Evolutionary conservation across 1,284 basidiomycete genomes (phyloP), one percentile per base, ranked within the genome.

Genomic region (Acaromyces ingoldii): DNA sequence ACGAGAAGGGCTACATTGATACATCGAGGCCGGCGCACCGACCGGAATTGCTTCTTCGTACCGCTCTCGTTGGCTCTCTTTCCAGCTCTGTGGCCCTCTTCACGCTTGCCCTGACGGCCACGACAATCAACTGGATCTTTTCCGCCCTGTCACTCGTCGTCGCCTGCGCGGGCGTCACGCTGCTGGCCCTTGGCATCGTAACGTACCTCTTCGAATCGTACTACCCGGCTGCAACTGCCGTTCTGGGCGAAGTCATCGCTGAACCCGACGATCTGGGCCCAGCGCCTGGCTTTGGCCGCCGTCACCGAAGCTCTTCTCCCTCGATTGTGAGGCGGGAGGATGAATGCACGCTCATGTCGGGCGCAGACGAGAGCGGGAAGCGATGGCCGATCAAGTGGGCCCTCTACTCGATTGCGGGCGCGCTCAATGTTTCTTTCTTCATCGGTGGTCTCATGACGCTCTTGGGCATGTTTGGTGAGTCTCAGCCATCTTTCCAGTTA

Each of bases 1-100:
- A 66, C 52, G 63, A 66, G 38, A 66, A 66, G 42, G 63, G 63
- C 3, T 57, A 55, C 42, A 64, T 66, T 51, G 63, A 64, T 19
- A 49, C 63, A 13, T 36, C 49, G 30, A 56, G 51, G 37, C 53
- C 62, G n/a, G 51, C 49, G 6, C 49, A 30, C 31, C 53, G 55
- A 39, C 47, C 55, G 17, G 63, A 66, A 25, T 41, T 44, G n/a
- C 42, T 58, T 11, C 53, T 66, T 13, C 34, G 53, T 17, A 34
- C 53, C 6, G 56, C 36, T 0, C 13, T 62, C 6, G 22, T 58
- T 15, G 53, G 51, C 26, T 45, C 31, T 13, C 17, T 9, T 11
- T 17, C 15, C n/a, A 25, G 22, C 22, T n/a, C 21, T 1, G 53
- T 50, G 0, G 53, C 47, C 5, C 39, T 49, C 2, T 66, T 63